phyloP scores from a whole-genome alignment of 768 basidiomycete genomes.

The Trametes cingulata region DNA sequence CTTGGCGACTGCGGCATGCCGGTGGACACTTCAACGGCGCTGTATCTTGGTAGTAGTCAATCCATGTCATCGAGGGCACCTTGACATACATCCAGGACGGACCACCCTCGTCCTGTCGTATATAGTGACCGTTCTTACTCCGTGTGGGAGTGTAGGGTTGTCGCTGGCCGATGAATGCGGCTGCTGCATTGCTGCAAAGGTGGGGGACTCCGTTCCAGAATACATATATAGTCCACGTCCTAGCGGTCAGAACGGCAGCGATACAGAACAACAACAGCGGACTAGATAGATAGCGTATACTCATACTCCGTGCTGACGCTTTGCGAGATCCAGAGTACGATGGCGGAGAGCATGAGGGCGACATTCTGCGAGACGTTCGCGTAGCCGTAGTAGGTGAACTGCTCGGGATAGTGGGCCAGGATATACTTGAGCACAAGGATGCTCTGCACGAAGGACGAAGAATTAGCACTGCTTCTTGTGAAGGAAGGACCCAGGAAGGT shows the following conservation, averaged over 20 bases:
- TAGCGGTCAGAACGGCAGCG: background rate
- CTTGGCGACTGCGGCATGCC: too few relatives aligned
- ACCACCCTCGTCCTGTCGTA: too few relatives aligned
- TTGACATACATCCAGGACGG: too few relatives aligned
- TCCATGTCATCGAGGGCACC: too few relatives aligned
- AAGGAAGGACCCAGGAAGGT: too few relatives aligned
- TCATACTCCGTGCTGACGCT: conserved; percentile 86
- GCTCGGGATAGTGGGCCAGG: conserved; percentile 66
- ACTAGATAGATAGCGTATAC: conserved; percentile 64
- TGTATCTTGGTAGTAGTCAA: too few relatives aligned
- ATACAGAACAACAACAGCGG: background rate
- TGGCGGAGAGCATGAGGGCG: conserved; percentile 78
- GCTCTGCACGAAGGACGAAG: conserved; percentile 51
- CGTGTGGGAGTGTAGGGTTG: too few relatives aligned
- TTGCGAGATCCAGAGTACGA: conserved; percentile 93
- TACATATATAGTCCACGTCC: background rate
- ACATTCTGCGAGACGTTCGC: conserved; percentile 96
- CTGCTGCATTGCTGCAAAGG: too few relatives aligned
- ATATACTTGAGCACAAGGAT: conserved; percentile 90
- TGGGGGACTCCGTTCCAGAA: too few relatives aligned
- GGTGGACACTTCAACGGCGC: too few relatives aligned
- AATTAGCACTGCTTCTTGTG: background rate
- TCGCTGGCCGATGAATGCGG: too few relatives aligned
- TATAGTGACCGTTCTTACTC: too few relatives aligned
- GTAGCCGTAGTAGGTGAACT: conserved; percentile 88